Evolutionary conservation across 2,329 filamentous ascomycete genomes (phyloP), one percentile per base, ranked within the genome.

Genomic region (Aspergillus aculeatus): DNA sequence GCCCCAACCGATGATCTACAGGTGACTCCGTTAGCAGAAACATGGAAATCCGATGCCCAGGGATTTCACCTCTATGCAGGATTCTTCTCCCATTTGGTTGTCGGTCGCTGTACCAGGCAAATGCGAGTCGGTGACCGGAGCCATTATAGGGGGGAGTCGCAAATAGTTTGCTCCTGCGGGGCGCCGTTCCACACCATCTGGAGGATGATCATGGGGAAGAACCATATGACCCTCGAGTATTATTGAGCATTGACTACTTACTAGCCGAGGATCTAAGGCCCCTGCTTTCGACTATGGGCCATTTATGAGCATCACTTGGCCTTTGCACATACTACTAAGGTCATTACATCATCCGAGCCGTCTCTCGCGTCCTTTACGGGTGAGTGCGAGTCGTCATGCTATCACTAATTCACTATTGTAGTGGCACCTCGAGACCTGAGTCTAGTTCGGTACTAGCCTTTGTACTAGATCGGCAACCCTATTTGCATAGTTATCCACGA

Each of bases 381-480:
- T 16, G 38, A 19, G 12, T n/a, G 14, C 14, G 38, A 44, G 38
- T 16, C 38, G 38, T 44, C 38, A n/a, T 44, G 38, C 38, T 29
- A 29, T 29, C 26, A 3, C 26, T 29, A 29, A 29, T 9, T 44
- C 16, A 44, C 6, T 7, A 44, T 7, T n/a, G 16, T 19, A n/a
- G 38, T 44, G n/a, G 38, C 16, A 44, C 14, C 14, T 16, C 16
- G 38, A 44, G 16, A 16, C 1, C 5, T 44, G 38, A 19, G 38
- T 16, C 38, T 44, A 44, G 16, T 19, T 44, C 38, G 16, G n/a
- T 9, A 44, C 38, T 44, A 44, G 38, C 38, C 54, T 32, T 31
- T 51, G 41, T 50, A 32, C 12, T 23, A 55, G 53, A 55, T 55
- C 53, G 53, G 29, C 53, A 55, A 48, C 53, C 35, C 53, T 55